Evolutionary conservation across 345 rosid species (phyloP).

Genomic region (Trapa incisa): DNA sequence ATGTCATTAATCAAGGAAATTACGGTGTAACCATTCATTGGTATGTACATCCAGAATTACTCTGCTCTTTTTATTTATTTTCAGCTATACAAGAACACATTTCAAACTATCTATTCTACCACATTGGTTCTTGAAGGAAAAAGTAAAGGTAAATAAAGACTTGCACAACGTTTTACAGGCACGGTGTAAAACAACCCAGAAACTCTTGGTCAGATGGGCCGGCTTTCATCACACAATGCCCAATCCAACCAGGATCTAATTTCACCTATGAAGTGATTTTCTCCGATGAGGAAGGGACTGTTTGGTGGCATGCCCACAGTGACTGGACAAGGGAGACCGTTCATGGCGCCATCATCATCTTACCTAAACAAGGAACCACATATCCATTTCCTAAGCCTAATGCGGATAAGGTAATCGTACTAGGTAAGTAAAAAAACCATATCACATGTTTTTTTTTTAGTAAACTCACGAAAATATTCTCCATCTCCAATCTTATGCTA

Average conservation of each 20-base stretch:
- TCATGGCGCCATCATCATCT: conserved; percentile 24
- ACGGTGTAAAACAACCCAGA: conserved; percentile 20
- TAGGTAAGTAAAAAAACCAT: neutral
- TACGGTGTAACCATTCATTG: too few relatives aligned
- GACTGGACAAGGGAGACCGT: conserved; percentile 28
- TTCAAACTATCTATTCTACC: too few relatives aligned
- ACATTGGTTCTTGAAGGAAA: too few relatives aligned
- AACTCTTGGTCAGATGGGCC: conserved; percentile 24
- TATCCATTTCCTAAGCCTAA: conserved; percentile 19
- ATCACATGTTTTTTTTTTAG: too few relatives aligned
- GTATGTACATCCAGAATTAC: too few relatives aligned
- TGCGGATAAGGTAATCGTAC: conserved; percentile 7
- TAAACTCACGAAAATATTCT: too few relatives aligned
- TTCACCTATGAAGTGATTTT: conserved; percentile 17
- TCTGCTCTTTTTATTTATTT: too few relatives aligned
- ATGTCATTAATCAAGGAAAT: too few relatives aligned
- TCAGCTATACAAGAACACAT: too few relatives aligned
- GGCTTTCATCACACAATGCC: conserved; percentile 16
- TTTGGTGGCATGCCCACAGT: conserved; percentile 38
- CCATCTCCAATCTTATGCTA: too few relatives aligned
- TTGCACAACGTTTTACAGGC: conserved; percentile 6
- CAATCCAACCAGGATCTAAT: conserved; percentile 6
- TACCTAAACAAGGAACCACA: conserved; percentile 11
- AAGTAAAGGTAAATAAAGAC: too few relatives aligned
- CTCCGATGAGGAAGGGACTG: conserved; percentile 24